Percentiles rank a stretch among this genome's conserved stretches.
Conservation (phyloP, 1,284 basidiomycete species). For the Vanrija sp. region DNA sequence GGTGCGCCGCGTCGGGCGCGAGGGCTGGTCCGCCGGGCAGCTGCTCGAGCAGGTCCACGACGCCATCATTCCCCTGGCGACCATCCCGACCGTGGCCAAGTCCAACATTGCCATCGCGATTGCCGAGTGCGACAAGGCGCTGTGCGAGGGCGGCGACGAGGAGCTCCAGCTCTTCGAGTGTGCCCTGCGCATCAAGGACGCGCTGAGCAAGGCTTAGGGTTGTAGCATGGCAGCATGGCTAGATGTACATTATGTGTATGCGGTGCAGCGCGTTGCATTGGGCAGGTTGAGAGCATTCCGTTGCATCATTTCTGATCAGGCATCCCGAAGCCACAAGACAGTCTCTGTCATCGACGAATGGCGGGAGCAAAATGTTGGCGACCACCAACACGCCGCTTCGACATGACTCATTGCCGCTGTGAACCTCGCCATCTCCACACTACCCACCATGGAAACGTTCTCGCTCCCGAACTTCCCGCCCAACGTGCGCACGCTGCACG, state of each 20-base stretch:
- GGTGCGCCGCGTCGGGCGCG: constrained; percentile 71
- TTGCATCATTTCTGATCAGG: too few species aligned
- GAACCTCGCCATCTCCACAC: not conserved
- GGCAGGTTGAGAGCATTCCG: too few species aligned
- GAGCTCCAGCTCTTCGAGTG: constrained; percentile 91
- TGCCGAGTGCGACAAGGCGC: constrained; percentile 92
- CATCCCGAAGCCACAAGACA: too few species aligned
- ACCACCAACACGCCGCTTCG: too few species aligned
- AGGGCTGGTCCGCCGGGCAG: constrained; percentile 91
- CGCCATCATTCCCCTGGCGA: constrained; percentile 74
- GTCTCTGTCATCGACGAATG: too few species aligned
- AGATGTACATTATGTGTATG: too few species aligned
- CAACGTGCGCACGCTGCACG: constrained; percentile 51
- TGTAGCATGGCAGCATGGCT: too few species aligned
- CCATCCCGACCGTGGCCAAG: constrained; percentile 76
- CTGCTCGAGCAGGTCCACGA: constrained; percentile 92
- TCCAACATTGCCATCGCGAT: constrained; percentile 76
- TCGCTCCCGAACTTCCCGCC: constrained; percentile 40
- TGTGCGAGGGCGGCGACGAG: constrained; percentile 97
- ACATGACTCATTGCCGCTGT: too few species aligned
- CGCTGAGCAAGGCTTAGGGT: constrained; percentile 38
- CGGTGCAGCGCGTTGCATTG: too few species aligned
- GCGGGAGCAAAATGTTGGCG: too few species aligned
- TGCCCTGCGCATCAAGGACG: constrained; percentile 71
- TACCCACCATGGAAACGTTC: constrained; percentile 48